Base-by-base conservation (phyloP, 2,329 filamentous ascomycete species). In the Colletotrichum echinochloae region DNA sequence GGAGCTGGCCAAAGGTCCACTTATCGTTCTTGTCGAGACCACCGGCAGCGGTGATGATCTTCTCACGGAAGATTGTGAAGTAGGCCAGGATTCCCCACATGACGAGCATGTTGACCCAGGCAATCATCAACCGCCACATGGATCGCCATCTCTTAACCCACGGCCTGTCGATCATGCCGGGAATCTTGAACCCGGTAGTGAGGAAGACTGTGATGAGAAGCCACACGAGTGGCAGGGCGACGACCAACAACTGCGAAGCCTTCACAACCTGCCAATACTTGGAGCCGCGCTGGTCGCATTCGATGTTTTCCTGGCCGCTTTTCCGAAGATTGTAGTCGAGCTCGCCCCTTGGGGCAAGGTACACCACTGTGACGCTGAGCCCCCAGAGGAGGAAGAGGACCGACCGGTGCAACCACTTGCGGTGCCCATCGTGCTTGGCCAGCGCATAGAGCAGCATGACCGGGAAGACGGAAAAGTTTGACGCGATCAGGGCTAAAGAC, bases 1-100 rank as follows among this genome's bases (percentile, higher is more conserved):
- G 66, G 4, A 78, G 76, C 69, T 80, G 78, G 0, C 77, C 75
- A 57, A 80, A 80, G 5, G 74, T 78, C 77, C 78, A 80, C 28
- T 70, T 65, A 1, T 67, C 74, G 35, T 78, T 73, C 37, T 72
- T 61, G 57, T 77, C 74, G 9, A 71, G 49, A 12, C 60, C 41
- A 18, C 73, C 73, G 18, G 76, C 70, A 0, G 41, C 20, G 2
- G 62, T 12, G 26, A 73, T 59, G 6, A 77, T 66, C 3, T 49
- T 52, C 35, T 57, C 46, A 11, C 78, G 70, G 65, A 78, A 79
- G 5, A 55, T 54, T 1, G 75, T 72, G 51, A 78, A 79, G 5
- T 77, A 63, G 20, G 51, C 75, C 16, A 80, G 61, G 37, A 78
- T 74, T 3, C 71, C 61, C 78, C 78, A 80, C 73, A 78, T 78